phyloP scores from a whole-genome alignment of 1,284 basidiomycete genomes.

The Cutaneotrichosporon sp. region DNA sequence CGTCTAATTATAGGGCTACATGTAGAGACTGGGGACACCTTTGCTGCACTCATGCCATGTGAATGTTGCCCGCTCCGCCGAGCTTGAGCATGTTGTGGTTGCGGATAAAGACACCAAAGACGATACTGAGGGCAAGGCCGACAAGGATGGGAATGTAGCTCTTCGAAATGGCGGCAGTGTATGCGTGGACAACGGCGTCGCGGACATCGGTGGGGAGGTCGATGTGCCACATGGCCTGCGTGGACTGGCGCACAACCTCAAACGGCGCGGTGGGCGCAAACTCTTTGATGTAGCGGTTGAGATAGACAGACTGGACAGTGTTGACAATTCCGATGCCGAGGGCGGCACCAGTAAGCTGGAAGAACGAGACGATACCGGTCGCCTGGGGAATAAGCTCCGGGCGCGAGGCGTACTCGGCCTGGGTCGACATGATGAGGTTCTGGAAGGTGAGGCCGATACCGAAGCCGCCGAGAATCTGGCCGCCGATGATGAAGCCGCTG shows the following conservation, averaged over 20 bases:
- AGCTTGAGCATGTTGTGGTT: conserved; percentile 53
- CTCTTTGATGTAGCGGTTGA: conserved; percentile 35
- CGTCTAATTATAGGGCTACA: conserved; percentile 4
- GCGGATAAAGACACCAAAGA: conserved; percentile 50
- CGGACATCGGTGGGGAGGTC: conserved; percentile 39
- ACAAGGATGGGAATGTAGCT: conserved; percentile 55
- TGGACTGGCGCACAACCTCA: conserved; percentile 40
- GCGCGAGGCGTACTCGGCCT: conserved; percentile 53
- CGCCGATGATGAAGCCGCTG: conserved; percentile 53
- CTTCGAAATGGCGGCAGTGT: conserved; percentile 52
- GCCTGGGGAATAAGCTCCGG: conserved; percentile 43
- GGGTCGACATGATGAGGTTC: conserved; percentile 54
- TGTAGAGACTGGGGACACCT: neutral
- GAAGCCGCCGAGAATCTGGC: conserved; percentile 55
- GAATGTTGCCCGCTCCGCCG: conserved; percentile 26
- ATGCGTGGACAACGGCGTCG: conserved; percentile 53
- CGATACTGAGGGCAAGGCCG: conserved; percentile 45
- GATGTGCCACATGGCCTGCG: conserved; percentile 39
- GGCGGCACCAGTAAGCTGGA: conserved; percentile 54
- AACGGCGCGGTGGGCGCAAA: conserved; percentile 45
- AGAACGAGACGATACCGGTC: conserved; percentile 51
- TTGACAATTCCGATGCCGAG: conserved; percentile 55
- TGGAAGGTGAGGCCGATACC: conserved; percentile 46
- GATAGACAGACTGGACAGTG: conserved; percentile 49
- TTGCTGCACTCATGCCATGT: neutral